Conservation (phyloP, 371 early-diverging fungal species). For the Choanephora cucurbitarum region DNA sequence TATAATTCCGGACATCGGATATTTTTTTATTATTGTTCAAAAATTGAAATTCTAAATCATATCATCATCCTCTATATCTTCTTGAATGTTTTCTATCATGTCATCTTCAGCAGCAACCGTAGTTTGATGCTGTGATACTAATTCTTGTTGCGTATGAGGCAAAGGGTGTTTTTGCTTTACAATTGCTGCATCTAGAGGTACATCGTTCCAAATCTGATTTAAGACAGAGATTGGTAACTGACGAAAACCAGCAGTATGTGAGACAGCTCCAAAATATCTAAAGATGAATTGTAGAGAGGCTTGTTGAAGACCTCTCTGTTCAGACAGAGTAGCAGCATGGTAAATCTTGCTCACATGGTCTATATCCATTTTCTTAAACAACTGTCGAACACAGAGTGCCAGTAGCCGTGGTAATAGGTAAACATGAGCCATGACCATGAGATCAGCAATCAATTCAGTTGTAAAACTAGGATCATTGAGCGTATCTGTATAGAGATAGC, state of each 20-base stretch:
- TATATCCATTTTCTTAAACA: conserved; percentile 56
- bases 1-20: conserved; percentile 1
- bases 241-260: conserved; percentile 58
- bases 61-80: conserved; percentile 11
- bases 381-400: conserved; percentile 52
- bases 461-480: conserved; percentile 38
- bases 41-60: conserved; percentile 2
- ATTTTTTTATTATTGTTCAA: not conserved
- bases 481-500: conserved; percentile 64
- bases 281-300: conserved; percentile 62
- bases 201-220: conserved; percentile 65
- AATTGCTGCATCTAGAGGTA: conserved; percentile 48
- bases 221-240: conserved; percentile 56
- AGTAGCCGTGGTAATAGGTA: conserved; percentile 61
- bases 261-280: conserved; percentile 66
- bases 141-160: conserved; percentile 1
- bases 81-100: conserved; percentile 1
- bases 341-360: conserved; percentile 62
- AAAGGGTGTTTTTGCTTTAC: conserved; percentile 17
- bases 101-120: not conserved
- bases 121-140: conserved; percentile 2
- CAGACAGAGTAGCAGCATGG: conserved; percentile 57
- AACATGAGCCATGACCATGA: conserved; percentile 65
- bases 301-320: conserved; percentile 62
- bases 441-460: conserved; percentile 52